Conservation (phyloP, 257 asterid species). For the Solanum habrochaites region DNA sequence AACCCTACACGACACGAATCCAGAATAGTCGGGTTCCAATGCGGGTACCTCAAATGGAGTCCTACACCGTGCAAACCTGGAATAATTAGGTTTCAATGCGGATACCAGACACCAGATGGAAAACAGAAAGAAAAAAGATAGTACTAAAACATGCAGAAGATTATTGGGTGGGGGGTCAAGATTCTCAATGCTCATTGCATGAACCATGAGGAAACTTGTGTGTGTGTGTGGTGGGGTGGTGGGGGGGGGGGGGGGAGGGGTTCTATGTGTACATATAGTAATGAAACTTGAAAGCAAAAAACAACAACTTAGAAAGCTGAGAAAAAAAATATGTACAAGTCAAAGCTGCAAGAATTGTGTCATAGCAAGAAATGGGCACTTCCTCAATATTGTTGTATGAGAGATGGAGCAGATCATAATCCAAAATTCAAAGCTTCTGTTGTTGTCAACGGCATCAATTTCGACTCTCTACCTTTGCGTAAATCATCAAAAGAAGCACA, state of each 20-base stretch:
- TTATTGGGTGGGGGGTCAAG: neutral
- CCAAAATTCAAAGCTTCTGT: conserved; percentile 44
- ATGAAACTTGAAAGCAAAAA: neutral
- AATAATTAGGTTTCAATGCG: neutral
- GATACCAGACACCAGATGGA: neutral
- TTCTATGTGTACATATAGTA: neutral
- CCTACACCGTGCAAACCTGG: too few species aligned
- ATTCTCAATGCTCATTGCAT: neutral
- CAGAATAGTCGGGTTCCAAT: too few species aligned
- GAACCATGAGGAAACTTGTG: neutral
- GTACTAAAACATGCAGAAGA: neutral
- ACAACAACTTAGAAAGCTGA: neutral
- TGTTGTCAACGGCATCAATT: conserved; percentile 20
- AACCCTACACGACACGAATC: too few species aligned
- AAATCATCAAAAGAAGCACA: conserved; percentile 35
- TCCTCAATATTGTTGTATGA: conserved; percentile 27
- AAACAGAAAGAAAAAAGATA: too few species aligned
- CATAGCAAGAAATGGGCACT: conserved; percentile 27
- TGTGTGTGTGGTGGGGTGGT: too few species aligned
- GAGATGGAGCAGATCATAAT: conserved; percentile 32
- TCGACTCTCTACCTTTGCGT: conserved; percentile 11
- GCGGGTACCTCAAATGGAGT: neutral
- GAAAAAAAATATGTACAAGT: conserved; percentile 18
- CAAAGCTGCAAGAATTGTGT: conserved; percentile 36
- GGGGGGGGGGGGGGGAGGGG: too few species aligned